A percentile compares a stretch with the other conserved stretches of the same genome.
Conservation (phyloP, 208 protist genomes). For the Trypanosoma congolense region DNA sequence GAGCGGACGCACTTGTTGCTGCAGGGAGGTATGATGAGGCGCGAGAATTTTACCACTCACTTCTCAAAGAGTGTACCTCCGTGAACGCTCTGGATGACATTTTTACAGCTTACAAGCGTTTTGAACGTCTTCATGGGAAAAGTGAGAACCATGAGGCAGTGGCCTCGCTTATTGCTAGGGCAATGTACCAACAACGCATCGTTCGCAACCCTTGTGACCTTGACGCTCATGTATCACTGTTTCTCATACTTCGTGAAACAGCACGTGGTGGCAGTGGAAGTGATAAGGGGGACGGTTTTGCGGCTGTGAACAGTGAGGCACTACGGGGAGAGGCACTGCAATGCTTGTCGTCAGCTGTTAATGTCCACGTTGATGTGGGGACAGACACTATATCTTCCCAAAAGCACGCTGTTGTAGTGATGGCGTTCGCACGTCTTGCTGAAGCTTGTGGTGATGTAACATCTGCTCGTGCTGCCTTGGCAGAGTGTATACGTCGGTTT, state of each 20-base stretch:
- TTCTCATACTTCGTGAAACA: constrained; percentile 54
- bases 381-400: constrained; percentile 41
- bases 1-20: constrained; percentile 42
- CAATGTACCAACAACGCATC: constrained; percentile 59
- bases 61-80: constrained; percentile 40
- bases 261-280: background rate
- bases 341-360: constrained; percentile 6
- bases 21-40: constrained; percentile 31
- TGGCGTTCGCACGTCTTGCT: constrained; percentile 55
- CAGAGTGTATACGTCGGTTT: constrained; percentile 60
- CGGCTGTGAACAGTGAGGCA: constrained; percentile 9
- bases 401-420: constrained; percentile 61
- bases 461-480: constrained; percentile 43
- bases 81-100: constrained; percentile 35
- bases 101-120: constrained; percentile 57
- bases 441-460: constrained; percentile 26
- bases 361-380: constrained; percentile 16
- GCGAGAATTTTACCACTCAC: constrained; percentile 41
- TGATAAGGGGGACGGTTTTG: background rate
- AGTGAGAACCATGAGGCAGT: constrained; percentile 28
- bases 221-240: constrained; percentile 69
- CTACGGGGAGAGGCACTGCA: constrained; percentile 8
- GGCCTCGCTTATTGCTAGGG: constrained; percentile 32
- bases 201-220: constrained; percentile 43
- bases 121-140: constrained; percentile 56